Evolutionary conservation across 2,329 filamentous ascomycete species (phyloP), one percentile per base, ranked within the genome.

Genomic region (Botrytis aclada): DNA sequence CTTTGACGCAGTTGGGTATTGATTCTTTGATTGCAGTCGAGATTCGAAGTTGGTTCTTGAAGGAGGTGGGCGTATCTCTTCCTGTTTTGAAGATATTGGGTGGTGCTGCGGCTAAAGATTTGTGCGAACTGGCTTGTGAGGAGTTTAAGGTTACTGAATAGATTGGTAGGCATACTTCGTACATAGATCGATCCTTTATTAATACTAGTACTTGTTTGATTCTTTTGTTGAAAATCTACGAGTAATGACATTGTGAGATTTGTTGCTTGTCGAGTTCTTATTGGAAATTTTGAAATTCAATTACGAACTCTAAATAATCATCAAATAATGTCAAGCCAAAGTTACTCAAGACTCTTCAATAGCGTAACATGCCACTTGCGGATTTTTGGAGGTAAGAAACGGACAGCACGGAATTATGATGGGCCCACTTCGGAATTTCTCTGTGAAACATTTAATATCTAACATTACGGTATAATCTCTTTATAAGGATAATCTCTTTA

Each of bases 1-100:
- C 69, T 20, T 43, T 74, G 39, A 60, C 54, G 16, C 39, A 71
- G 4, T 34, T 72, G 34, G 72, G 86, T 1, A 83, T 87, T 10
- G 86, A 88, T 79, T 87, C 85, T 0, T 81, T 88, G 20, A 83
- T 87, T 10, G 86, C 85, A 1, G 85, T 87, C 39, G 84, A 84
- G 14, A 79, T 87, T 5, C 82, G 86, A 29, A 86, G 83, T 75
- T 87, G 85, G 85, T 80, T 87, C 1, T 77, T 82, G 14, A 79
- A 80, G 60, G 82, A 83, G 73, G 82, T 82, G 29, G 81, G 81
- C 2, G 83, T 83, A 1, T 81, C 84, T 62, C 76, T 87, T 3
- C 45, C 64, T 12, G 70, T 72, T 8, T 61, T 72, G 43, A 69
- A 72, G 41, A 65, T 72, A 56, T 69, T 74, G 39, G 60, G 73